Base-by-base conservation (phyloP, 2,329 filamentous ascomycete species). In the Lecanicillium sp. region DNA sequence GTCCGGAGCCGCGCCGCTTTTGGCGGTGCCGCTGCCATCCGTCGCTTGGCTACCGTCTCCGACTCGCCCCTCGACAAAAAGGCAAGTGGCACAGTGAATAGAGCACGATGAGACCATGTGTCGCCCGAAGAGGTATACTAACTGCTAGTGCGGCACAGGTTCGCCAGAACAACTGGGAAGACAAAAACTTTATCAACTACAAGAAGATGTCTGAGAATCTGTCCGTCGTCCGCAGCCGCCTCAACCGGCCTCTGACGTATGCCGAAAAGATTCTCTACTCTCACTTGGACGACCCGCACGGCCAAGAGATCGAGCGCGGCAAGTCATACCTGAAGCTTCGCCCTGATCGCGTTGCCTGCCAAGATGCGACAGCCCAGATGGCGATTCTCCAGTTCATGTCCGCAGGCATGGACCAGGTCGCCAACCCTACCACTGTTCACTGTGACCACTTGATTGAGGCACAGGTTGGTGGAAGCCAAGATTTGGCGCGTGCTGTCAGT, bases 371-470 rank as follows among this genome's bases (percentile, higher is more conserved):
- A 44, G 92, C 92, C 48, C 92, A 98, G 77, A 98, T 98, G 92
- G 92, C 92, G 49, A 95, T 98, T 53, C 77, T 98, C 44, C 92
- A 98, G 74, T 98, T 98, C 79, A 98, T 98, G 89, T 95, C 87
- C 40, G 90, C 92, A 45, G 90, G 90, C 64, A 90, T 98, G 87
- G 86, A 87, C 50, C 82, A 84, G 17, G 92, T 97, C 46, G 89
- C 89, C 47, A 97, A 94, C 57, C 92, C 92, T 37, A 81, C 84
- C 55, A 97, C 90, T 36, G 90, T 98, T 48, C 92, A 98, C 79
- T 97, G 92, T 63, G 92, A 98, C 68, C 92, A 98, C 71, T 80
- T 98, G 76, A 98, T 98, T 66, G 90, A 97, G 76, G 92, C 90
- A 46, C 90, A 97, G 70, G 62, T 90, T 56, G 92, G 92, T 61